These are phyloP conservation scores for Solanum medicagineum DNA, from an alignment of 257 asterid genomes.

Conservation along the genomic window DNA sequence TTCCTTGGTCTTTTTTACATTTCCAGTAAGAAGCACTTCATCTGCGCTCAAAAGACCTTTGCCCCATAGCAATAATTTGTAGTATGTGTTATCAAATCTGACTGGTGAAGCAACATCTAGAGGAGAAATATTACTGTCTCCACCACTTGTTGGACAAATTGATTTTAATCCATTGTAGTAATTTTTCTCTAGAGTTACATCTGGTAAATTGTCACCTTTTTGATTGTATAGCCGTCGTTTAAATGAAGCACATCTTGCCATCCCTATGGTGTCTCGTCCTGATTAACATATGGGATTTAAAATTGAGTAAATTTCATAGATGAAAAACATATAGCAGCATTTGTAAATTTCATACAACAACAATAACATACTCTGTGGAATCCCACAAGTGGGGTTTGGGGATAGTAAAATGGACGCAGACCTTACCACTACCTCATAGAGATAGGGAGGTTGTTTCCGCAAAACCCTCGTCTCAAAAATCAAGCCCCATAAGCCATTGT, in stretches of 20 bases:
- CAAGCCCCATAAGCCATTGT: too few species aligned
- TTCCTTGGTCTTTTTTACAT: constrained; percentile 18
- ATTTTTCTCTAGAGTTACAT: constrained; percentile 37
- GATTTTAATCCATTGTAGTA: constrained; percentile 39
- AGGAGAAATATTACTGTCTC: constrained; percentile 58
- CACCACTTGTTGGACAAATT: constrained; percentile 53
- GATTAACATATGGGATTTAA: not conserved
- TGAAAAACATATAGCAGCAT: too few species aligned
- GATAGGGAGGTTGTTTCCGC: too few species aligned
- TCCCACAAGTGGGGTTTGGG: too few species aligned
- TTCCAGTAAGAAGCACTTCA: constrained; percentile 49
- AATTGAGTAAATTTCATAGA: too few species aligned
- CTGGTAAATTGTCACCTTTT: constrained; percentile 54
- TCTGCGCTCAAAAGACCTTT: constrained; percentile 71
- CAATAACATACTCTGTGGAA: too few species aligned
- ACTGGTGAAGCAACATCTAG: constrained; percentile 55
- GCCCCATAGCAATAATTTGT: constrained; percentile 42
- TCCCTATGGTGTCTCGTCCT: constrained; percentile 77
- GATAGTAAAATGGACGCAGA: too few species aligned
- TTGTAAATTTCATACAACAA: too few species aligned
- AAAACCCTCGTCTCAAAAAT: too few species aligned
- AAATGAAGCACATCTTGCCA: constrained; percentile 65
- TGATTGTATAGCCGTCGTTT: constrained; percentile 64
- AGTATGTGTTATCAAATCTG: constrained; percentile 65
- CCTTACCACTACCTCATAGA: too few species aligned